phyloP scores from a whole-genome alignment of 495 filamentous ascomycete species.

The Penicillium verhagenii region DNA sequence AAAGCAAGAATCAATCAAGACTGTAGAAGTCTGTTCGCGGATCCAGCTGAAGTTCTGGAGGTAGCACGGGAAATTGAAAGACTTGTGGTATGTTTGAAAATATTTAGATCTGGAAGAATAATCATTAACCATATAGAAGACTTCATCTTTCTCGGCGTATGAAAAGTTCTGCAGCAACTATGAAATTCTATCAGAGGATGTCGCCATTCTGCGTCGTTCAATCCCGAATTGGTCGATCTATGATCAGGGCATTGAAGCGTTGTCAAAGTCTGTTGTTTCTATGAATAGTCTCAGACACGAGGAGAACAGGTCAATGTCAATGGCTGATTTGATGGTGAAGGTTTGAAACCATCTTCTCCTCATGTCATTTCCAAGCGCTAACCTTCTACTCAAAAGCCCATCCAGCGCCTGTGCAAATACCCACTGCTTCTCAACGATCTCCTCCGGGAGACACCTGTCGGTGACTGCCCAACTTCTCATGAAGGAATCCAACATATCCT shows the following conservation, averaged over 20 bases:
- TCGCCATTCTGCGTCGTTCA: slow-evolving; percentile 64
- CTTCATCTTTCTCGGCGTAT: slow-evolving; percentile 78
- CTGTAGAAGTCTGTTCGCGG: slow-evolving; percentile 53
- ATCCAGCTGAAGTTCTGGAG: slow-evolving; percentile 67
- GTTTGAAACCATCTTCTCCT: slow-evolving; percentile 39
- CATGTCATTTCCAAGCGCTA: slow-evolving; percentile 1
- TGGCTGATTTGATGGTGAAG: slow-evolving; percentile 90
- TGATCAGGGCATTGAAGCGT: slow-evolving; percentile 83
- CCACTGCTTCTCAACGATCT: slow-evolving; percentile 83
- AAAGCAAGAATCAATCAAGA: slow-evolving; percentile 28
- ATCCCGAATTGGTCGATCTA: slow-evolving; percentile 76
- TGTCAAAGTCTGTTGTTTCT: slow-evolving; percentile 73
- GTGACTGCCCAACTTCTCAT: slow-evolving; percentile 79
- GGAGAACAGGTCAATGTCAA: slow-evolving; percentile 69
- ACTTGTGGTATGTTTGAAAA: slow-evolving; percentile 55
- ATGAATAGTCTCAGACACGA: slow-evolving; percentile 61
- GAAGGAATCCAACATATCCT: slow-evolving; percentile 74
- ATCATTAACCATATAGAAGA: slow-evolving; percentile 45
- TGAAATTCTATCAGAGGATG: slow-evolving; percentile 74
- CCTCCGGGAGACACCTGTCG: slow-evolving; percentile 74
- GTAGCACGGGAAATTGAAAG: slow-evolving; percentile 77
- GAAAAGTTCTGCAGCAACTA: slow-evolving; percentile 87
- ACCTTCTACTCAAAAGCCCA: slow-evolving; percentile 64
- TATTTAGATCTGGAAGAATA: not conserved
- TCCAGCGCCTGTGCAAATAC: slow-evolving; percentile 92